A percentile compares a stretch with the other conserved stretches of the same genome.
phyloP scores from a whole-genome alignment of 305 asterid genomes.

The Stenogyne calaminthoides region DNA sequence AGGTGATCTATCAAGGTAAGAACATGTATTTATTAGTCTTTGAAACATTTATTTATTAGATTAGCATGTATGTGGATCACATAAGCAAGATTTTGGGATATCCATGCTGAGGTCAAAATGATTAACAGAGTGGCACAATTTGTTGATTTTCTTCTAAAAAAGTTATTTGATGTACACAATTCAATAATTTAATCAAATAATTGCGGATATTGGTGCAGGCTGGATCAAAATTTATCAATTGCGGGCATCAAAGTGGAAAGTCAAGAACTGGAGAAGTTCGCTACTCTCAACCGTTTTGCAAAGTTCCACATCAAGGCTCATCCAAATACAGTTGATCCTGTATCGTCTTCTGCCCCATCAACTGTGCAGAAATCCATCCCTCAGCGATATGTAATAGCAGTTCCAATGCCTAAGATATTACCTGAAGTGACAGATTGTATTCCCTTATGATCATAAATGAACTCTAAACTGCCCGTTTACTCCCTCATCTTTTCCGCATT shows the following conservation, averaged over 20 bases:
- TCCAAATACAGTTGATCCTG: conserved; percentile 37
- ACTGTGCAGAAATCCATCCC: conserved; percentile 31
- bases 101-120: neutral
- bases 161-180: neutral
- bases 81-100: neutral
- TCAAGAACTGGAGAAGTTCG: conserved; percentile 65
- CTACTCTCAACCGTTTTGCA: conserved; percentile 68
- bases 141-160: neutral
- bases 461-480: neutral
- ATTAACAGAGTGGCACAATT: neutral
- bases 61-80: neutral
- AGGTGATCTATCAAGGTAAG: conserved; percentile 54
- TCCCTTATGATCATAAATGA: conserved; percentile 49
- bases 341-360: conserved; percentile 38
- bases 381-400: conserved; percentile 53
- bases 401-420: conserved; percentile 57
- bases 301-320: conserved; percentile 64
- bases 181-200: neutral
- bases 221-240: conserved; percentile 51
- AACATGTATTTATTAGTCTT: conserved; percentile 1
- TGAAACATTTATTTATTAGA: neutral
- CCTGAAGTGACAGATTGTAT: conserved; percentile 59
- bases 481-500: conserved; percentile 20
- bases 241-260: conserved; percentile 54
- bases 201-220: conserved; percentile 50